phyloP scores from a whole-genome alignment of 1,139 yeast genomes.

The Candida sanyaensis region DNA sequence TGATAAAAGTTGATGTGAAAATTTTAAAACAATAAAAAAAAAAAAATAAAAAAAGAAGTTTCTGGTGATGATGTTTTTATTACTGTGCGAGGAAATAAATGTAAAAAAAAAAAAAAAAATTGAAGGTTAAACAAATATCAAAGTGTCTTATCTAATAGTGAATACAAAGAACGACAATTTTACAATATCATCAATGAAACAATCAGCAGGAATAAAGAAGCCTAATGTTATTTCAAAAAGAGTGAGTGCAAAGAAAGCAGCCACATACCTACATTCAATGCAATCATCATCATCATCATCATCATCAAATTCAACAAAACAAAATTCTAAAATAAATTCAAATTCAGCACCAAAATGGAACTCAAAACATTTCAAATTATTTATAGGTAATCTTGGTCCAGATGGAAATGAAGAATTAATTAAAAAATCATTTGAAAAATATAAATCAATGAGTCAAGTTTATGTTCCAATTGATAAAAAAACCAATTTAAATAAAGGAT shows the following conservation, averaged over 20 bases:
- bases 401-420: conserved; percentile 65
- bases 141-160: background rate
- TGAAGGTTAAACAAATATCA: background rate
- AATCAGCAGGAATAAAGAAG: conserved; percentile 15
- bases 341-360: conserved; percentile 56
- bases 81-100: background rate
- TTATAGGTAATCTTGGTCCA: conserved; percentile 72
- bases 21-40: background rate
- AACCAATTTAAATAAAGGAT: conserved; percentile 57
- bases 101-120: background rate
- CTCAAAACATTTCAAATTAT: conserved; percentile 67
- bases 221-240: conserved; percentile 7
- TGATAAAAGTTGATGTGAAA: background rate
- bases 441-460: conserved; percentile 52
- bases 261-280: conserved; percentile 35
- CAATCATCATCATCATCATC: conserved; percentile 7
- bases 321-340: background rate
- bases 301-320: background rate
- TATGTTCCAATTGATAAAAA: conserved; percentile 53
- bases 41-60: background rate
- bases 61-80: conserved; percentile 2
- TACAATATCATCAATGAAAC: conserved; percentile 6
- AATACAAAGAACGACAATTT: background rate
- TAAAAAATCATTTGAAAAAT: conserved; percentile 51
- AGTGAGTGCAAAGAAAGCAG: conserved; percentile 32